These are phyloP conservation scores for Linnemannia zychae DNA, from an alignment of 192 early-diverging fungal species.

Conservation along the genomic window DNA sequence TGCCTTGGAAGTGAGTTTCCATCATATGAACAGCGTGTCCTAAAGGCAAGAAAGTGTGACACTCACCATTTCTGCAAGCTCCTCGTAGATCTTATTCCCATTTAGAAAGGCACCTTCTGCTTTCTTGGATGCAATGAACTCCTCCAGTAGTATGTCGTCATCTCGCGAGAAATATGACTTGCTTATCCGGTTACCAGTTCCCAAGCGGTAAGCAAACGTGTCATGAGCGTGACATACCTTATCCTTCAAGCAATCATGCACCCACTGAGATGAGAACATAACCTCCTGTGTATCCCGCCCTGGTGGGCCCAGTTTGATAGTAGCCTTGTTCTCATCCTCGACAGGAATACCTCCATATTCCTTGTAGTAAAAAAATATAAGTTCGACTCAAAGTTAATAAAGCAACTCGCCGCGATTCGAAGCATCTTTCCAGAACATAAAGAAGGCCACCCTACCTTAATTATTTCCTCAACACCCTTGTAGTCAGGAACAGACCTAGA, in stretches of 20 bases:
- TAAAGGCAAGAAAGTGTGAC: neutral
- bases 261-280: conserved; percentile 34
- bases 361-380: conserved; percentile 3
- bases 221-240: neutral
- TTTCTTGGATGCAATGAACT: conserved; percentile 10
- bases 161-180: neutral
- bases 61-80: conserved; percentile 13
- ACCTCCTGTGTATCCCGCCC: conserved; percentile 7
- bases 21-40: neutral
- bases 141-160: conserved; percentile 15
- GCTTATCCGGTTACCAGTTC: neutral
- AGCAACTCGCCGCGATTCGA: neutral
- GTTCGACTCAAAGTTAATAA: neutral
- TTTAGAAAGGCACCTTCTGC: neutral
- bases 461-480: neutral
- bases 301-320: conserved; percentile 19
- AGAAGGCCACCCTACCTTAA: conserved; percentile 14
- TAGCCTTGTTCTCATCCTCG: conserved; percentile 1
- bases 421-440: neutral
- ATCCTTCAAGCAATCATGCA: conserved; percentile 18
- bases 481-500: conserved; percentile 17
- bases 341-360: conserved; percentile 18
- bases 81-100: conserved; percentile 32
- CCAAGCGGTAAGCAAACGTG: conserved; percentile 10
- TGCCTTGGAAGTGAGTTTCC: too few species aligned